These are phyloP conservation scores for Mallotus nudiflorus DNA, from an alignment of 345 rosid genomes.

Conservation along the genomic window DNA sequence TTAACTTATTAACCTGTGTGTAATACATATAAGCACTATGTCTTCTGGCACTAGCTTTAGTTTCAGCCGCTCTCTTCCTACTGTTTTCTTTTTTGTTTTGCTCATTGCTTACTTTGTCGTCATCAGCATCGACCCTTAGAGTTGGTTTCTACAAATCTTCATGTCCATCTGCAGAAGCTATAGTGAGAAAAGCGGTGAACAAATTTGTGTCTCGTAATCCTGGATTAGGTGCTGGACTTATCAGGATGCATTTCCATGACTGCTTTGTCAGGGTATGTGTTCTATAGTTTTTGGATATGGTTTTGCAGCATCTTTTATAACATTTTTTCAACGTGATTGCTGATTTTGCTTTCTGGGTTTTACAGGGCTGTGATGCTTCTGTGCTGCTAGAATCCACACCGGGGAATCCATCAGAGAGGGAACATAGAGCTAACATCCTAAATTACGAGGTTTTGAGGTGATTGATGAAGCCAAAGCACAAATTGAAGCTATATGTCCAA, in stretches of 20 bases:
- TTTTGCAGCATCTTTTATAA: neutral
- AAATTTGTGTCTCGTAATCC: conserved; percentile 6
- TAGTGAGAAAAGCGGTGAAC: neutral
- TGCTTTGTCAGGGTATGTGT: conserved; percentile 25
- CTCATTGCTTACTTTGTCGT: neutral
- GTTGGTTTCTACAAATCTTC: neutral
- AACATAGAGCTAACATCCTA: conserved; percentile 15
- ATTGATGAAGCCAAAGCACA: neutral
- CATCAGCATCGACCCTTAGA: neutral
- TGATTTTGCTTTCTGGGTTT: neutral
- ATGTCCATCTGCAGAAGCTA: neutral
- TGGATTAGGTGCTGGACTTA: conserved; percentile 12
- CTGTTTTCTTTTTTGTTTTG: neutral
- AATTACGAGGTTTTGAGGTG: conserved; percentile 20
- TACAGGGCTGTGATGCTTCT: conserved; percentile 26
- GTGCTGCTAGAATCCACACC: conserved; percentile 22
- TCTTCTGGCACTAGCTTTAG: too few species aligned
- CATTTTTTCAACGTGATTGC: neutral
- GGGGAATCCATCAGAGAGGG: conserved; percentile 16
- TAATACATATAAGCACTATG: too few species aligned
- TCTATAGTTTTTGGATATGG: neutral
- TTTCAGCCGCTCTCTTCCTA: neutral
- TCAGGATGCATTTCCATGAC: conserved; percentile 31
- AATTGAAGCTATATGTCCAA: conserved; percentile 4
- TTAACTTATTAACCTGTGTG: too few species aligned